These are phyloP conservation scores for Tricholoma bakamatsutake DNA, from an alignment of 768 basidiomycete species.

Conservation along the genomic window DNA sequence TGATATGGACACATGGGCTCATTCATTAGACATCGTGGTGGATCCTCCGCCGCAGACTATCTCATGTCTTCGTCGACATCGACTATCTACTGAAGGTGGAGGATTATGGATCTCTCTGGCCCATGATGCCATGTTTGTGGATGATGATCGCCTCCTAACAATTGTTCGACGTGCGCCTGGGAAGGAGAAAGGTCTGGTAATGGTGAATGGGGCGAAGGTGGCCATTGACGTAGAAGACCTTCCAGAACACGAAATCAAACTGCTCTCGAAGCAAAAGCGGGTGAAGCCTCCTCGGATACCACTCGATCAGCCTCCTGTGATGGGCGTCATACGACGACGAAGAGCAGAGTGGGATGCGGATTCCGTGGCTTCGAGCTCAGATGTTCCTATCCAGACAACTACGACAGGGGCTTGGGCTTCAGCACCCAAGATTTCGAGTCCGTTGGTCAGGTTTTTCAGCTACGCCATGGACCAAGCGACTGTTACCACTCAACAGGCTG, in stretches of 20 bases:
- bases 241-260: conserved; percentile 79
- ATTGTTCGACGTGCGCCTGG: conserved; percentile 73
- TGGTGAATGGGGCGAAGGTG: conserved; percentile 84
- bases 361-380: conserved; percentile 21
- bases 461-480: conserved; percentile 71
- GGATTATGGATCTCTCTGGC: conserved; percentile 92
- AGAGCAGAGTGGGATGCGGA: conserved; percentile 70
- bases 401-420: conserved; percentile 39
- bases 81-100: conserved; percentile 80
- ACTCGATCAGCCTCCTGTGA: conserved; percentile 87
- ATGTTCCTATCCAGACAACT: conserved; percentile 12
- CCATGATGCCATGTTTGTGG: conserved; percentile 75
- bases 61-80: conserved; percentile 80
- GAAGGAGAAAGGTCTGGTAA: conserved; percentile 77
- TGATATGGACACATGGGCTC: conserved; percentile 86
- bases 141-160: conserved; percentile 68
- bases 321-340: conserved; percentile 61
- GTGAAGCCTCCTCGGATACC: conserved; percentile 83
- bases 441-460: conserved; percentile 67
- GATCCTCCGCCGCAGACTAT: conserved; percentile 88
- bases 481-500: conserved; percentile 68
- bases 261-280: conserved; percentile 76
- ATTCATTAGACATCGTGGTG: conserved; percentile 79
- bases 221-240: conserved; percentile 87
- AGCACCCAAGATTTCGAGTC: conserved; percentile 62